Base-by-base conservation (phyloP, 1,284 basidiomycete genomes). In the Mycosarcoma mackinlayi region DNA sequence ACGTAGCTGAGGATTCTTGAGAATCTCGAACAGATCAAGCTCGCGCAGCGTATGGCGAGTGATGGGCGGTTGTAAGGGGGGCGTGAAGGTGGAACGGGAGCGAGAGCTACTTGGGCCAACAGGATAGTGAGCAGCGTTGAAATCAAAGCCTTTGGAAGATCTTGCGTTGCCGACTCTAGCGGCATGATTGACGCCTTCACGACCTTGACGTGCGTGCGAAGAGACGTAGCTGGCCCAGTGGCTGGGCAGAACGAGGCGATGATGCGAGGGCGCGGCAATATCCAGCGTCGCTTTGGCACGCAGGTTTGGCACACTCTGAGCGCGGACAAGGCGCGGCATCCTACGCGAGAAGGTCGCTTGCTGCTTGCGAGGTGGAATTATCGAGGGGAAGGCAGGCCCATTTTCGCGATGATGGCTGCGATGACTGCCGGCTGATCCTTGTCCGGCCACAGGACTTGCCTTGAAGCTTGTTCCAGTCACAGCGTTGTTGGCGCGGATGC, bases 1-100 rank as follows among this genome's bases (percentile, higher is more conserved):
- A 39, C 93, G 90, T 64, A 96, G 89, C 83, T 94, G 92, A 23
- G 92, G 91, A 80, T 93, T 93, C 57, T 91, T 88, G 62, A 95
- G 86, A 73, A 95, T 93, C 64, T 91, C 88, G 66, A 90, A 88
- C 24, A 94, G 85, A 82, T 96, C 93, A 41, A 96, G 86, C 80
- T 93, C 91, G 78, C 89, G 89, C 75, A 96, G 85, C 0, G 92
- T 92, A 51, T 89, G 87, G 42, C 90, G 87, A 77, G 92, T 94
- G 81, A 95, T 91, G 49, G 91, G 88, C 1, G 93, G 92, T 42
- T 87, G 85, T 39, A 88, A 84, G 24, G 89, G 85, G 9, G 91
- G 91, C 2, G 65, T 73, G 47, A 72, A 76, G 25, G 67, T 54
- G 18, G 60, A 52, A 19, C 61, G 61, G 11, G 53, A 59, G 28